Percentiles rank a stretch among this genome's conserved stretches.
Conservation (phyloP, 2,329 filamentous ascomycete genomes). For the Monilinia fructigena region DNA sequence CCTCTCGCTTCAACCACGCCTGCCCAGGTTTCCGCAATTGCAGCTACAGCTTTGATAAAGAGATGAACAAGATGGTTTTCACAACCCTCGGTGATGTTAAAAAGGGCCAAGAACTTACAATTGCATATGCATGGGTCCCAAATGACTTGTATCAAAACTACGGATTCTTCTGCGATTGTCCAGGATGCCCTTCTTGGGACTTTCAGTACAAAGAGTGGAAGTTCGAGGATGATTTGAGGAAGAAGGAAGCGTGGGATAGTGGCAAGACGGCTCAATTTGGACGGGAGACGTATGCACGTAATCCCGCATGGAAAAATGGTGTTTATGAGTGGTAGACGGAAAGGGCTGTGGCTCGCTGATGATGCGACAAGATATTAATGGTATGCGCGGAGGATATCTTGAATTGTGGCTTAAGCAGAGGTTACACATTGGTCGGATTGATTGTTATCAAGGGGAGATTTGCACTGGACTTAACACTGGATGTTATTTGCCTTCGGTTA, state of each 20-base stretch:
- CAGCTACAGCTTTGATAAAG: conserved; percentile 41
- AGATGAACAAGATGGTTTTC: conserved; percentile 44
- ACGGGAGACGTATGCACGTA: not conserved
- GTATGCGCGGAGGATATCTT: not conserved
- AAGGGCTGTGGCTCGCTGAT: not conserved
- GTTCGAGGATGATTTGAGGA: not conserved
- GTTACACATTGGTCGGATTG: not conserved
- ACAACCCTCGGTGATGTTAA: conserved; percentile 42
- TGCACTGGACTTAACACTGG: not conserved
- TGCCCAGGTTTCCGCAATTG: conserved; percentile 50
- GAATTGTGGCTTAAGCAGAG: not conserved
- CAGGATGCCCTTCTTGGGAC: conserved; percentile 43
- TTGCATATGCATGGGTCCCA: conserved; percentile 49
- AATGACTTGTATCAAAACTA: conserved; percentile 46
- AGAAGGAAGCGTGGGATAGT: not conserved
- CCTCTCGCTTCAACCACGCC: conserved; percentile 59
- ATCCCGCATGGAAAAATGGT: not conserved
- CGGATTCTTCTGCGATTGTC: conserved; percentile 55
- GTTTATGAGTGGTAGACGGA: conserved; percentile 6
- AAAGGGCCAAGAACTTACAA: conserved; percentile 51
- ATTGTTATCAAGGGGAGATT: not conserved
- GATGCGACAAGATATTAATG: not conserved
- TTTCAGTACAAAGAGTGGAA: conserved; percentile 16
- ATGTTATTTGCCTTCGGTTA: not conserved
- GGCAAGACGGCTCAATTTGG: not conserved